Evolutionary conservation across 1,139 yeast species (phyloP).

Genomic region (Kazachstania sp.): DNA sequence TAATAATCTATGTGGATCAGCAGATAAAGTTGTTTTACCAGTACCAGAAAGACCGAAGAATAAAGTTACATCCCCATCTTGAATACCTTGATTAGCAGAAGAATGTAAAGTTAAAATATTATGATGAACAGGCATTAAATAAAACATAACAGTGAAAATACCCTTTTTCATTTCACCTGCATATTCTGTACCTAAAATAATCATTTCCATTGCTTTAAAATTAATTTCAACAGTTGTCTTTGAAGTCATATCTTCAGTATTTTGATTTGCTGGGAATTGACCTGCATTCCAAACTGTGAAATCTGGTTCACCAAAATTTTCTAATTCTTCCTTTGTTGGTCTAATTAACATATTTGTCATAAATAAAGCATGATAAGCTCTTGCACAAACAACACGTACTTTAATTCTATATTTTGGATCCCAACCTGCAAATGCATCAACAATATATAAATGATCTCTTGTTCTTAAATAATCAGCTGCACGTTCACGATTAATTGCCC

Average conservation of each 20-base stretch:
- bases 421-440: constrained; percentile 98
- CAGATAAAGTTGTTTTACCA: constrained; percentile 95
- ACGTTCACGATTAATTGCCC: constrained; percentile 94
- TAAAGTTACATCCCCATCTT: constrained; percentile 61
- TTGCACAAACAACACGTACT: constrained; percentile 94
- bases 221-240: constrained; percentile 92
- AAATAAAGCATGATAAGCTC: constrained; percentile 97
- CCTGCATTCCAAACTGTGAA: constrained; percentile 98
- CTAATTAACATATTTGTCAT: constrained; percentile 98
- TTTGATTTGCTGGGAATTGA: constrained; percentile 95
- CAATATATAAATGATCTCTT: constrained; percentile 86
- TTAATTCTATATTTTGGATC: constrained; percentile 96
- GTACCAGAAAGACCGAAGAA: constrained; percentile 98
- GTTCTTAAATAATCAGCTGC: constrained; percentile 96
- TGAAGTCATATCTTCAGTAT: constrained; percentile 96
- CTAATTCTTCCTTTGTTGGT: constrained; percentile 85
- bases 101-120: constrained; percentile 90
- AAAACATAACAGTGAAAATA: constrained; percentile 97
- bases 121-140: constrained; percentile 94
- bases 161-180: constrained; percentile 99
- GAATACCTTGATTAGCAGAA: constrained; percentile 82
- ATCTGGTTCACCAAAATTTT: constrained; percentile 92
- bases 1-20: constrained; percentile 88
- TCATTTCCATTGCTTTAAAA: constrained; percentile 98
- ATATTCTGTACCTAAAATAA: constrained; percentile 94